Percentiles rank a stretch among this genome's conserved stretches.
phyloP scores from a whole-genome alignment of 495 filamentous ascomycete species.

The Hypoxylon perforatum region DNA sequence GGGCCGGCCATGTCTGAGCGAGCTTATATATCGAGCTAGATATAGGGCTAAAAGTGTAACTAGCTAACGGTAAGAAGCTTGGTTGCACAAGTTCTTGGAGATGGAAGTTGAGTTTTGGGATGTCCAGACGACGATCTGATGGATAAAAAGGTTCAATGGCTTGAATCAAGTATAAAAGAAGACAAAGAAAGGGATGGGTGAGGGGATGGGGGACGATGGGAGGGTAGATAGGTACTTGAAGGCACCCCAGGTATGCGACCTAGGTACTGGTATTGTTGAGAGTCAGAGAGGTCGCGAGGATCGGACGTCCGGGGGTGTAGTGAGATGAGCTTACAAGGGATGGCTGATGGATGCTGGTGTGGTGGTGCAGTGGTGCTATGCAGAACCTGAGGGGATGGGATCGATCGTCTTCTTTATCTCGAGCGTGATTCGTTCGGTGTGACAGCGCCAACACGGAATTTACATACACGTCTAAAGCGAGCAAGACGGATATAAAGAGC shows the following conservation, averaged over 20 bases:
- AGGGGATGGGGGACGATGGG: conserved; percentile 25
- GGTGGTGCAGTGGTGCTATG: conserved; percentile 16
- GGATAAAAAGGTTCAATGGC: conserved; percentile 29
- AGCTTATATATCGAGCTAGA: not conserved
- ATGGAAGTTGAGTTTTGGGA: not conserved
- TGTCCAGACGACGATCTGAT: conserved; percentile 10
- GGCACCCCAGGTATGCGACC: conserved; percentile 1
- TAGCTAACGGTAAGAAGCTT: not conserved
- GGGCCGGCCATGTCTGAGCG: conserved; percentile 42
- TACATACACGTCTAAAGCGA: conserved; percentile 6
- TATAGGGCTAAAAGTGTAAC: not conserved
- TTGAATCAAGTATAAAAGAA: conserved; percentile 27
- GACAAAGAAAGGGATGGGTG: conserved; percentile 20
- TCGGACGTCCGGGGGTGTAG: conserved; percentile 37
- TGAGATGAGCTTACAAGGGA: conserved; percentile 32
- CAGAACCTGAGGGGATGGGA: conserved; percentile 29
- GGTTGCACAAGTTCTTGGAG: conserved; percentile 1
- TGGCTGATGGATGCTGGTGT: not conserved
- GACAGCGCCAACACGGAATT: conserved; percentile 13
- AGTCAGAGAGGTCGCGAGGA: conserved; percentile 22
- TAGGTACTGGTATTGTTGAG: conserved; percentile 37
- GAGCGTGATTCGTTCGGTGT: conserved; percentile 31
- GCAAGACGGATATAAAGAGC: conserved; percentile 30
- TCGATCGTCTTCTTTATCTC: conserved; percentile 23
- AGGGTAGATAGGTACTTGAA: conserved; percentile 13